Evolutionary conservation across 495 filamentous ascomycete species (phyloP).

Genomic region (Darksidea phi): DNA sequence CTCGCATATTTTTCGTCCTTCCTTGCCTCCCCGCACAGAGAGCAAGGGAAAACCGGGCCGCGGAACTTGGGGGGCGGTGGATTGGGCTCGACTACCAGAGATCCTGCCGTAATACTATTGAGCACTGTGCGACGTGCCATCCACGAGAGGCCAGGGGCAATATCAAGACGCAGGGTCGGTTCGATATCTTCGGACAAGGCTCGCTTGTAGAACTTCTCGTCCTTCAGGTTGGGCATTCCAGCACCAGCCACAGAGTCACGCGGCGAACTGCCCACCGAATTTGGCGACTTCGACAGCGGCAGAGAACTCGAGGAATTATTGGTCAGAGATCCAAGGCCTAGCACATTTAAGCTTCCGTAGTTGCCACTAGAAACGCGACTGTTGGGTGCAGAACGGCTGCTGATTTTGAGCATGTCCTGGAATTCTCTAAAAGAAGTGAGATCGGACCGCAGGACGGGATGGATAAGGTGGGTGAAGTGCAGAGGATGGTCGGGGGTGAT

Average conservation of each 20-base stretch:
- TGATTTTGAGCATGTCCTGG: slow-evolving; percentile 66
- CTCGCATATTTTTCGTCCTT: slow-evolving; percentile 67
- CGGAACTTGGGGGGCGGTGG: slow-evolving; percentile 58
- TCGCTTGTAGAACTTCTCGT: slow-evolving; percentile 91
- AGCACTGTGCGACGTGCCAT: slow-evolving; percentile 80
- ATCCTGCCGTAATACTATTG: slow-evolving; percentile 79
- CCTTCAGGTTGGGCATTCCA: slow-evolving; percentile 62
- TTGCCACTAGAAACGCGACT: slow-evolving; percentile 69
- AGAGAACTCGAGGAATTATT: slow-evolving; percentile 42
- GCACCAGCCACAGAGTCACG: slow-evolving; percentile 27
- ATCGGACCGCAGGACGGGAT: slow-evolving; percentile 79
- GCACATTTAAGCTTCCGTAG: slow-evolving; percentile 60
- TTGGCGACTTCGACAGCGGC: slow-evolving; percentile 36
- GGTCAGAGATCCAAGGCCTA: slow-evolving; percentile 52
- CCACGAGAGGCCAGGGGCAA: slow-evolving; percentile 89
- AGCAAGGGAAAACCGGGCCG: slow-evolving; percentile 64
- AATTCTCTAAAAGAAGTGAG: slow-evolving; percentile 82
- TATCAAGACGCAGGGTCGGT: slow-evolving; percentile 84
- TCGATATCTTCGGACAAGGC: slow-evolving; percentile 86
- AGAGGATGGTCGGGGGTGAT: slow-evolving; percentile 76
- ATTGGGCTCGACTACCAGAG: slow-evolving; percentile 82
- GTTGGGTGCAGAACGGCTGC: slow-evolving; percentile 45
- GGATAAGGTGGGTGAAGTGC: slow-evolving; percentile 77
- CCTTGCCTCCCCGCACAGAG: slow-evolving; percentile 82
- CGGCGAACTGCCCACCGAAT: slow-evolving; percentile 34